Evolutionary conservation across 495 filamentous ascomycete genomes (phyloP).

Genomic region (Cladorrhinum samala): DNA sequence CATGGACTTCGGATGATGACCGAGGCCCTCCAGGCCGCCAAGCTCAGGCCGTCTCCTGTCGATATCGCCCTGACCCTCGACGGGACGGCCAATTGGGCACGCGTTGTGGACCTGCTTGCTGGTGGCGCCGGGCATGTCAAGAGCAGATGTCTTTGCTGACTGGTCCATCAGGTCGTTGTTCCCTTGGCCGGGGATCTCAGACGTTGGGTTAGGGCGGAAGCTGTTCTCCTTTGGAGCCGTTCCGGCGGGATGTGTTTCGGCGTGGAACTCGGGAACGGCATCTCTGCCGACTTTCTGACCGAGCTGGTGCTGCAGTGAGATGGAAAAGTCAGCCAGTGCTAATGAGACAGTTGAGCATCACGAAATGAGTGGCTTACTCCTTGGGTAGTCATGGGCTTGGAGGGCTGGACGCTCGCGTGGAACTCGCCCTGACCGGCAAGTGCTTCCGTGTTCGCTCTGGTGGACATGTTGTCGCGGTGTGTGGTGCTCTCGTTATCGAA

Average conservation of each 20-base stretch:
- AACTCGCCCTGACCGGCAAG: not conserved
- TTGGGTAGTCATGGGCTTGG: not conserved
- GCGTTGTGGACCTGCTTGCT: constrained; percentile 51
- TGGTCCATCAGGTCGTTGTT: constrained; percentile 29
- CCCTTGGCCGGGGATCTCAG: constrained; percentile 40
- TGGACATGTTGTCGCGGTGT: too few relatives aligned
- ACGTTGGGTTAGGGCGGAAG: constrained; percentile 33
- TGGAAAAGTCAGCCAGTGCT: constrained; percentile 5
- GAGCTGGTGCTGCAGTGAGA: constrained; percentile 57
- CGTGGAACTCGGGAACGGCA: constrained; percentile 55
- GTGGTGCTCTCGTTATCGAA: too few relatives aligned
- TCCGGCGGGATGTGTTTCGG: constrained; percentile 55
- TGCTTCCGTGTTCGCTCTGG: not conserved
- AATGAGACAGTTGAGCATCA: too few relatives aligned
- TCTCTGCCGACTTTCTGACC: constrained; percentile 58
- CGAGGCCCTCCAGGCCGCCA: not conserved
- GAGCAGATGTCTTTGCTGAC: constrained; percentile 33
- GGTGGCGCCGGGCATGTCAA: constrained; percentile 55
- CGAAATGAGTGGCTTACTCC: too few relatives aligned
- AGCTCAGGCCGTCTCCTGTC: not conserved
- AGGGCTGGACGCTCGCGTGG: not conserved
- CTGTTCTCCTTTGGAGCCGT: constrained; percentile 58
- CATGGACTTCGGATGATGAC: too few relatives aligned
- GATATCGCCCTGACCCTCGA: constrained; percentile 43
- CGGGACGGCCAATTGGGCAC: constrained; percentile 45